phyloP scores from a whole-genome alignment of 2,329 filamentous ascomycete genomes.

The Ophiostoma montium region DNA sequence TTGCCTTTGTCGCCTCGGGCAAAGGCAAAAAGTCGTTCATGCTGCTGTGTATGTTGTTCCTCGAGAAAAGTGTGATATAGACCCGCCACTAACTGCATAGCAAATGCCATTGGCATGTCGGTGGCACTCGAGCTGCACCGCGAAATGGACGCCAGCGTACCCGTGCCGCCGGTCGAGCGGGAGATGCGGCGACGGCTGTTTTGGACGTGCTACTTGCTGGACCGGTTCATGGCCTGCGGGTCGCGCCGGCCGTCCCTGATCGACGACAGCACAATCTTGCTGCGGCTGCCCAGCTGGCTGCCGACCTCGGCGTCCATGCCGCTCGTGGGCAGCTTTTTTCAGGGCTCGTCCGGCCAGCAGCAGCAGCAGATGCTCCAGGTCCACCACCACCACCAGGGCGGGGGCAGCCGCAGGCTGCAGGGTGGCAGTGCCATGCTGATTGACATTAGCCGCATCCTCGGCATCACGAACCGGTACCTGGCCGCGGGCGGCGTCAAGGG shows the following conservation, averaged over 20 bases:
- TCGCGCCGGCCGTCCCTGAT: conserved; percentile 73
- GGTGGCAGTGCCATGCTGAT: conserved; percentile 71
- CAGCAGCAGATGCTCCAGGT: no score
- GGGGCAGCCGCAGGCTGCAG: conserved; percentile 50
- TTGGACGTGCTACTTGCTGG: conserved; percentile 79
- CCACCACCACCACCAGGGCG: no score
- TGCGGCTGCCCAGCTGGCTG: conserved; percentile 64
- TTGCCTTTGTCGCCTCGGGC: conserved; percentile 62
- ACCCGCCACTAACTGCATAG: conserved; percentile 25
- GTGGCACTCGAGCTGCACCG: conserved; percentile 70
- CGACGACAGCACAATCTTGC: conserved; percentile 58
- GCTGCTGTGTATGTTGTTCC: conserved; percentile 58
- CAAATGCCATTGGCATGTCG: conserved; percentile 67
- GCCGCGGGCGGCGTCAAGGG: conserved; percentile 77
- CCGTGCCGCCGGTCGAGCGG: conserved; percentile 52
- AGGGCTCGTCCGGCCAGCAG: conserved; percentile 63
- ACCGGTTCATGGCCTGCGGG: conserved; percentile 69
- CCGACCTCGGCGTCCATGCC: conserved; percentile 45
- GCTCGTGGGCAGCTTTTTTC: conserved; percentile 68
- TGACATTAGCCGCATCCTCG: conserved; percentile 69
- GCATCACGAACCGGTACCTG: conserved; percentile 71
- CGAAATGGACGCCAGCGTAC: conserved; percentile 50
- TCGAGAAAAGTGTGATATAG: no score
- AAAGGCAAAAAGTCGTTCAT: conserved; percentile 79
- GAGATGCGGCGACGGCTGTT: conserved; percentile 71